phyloP scores from a whole-genome alignment of 176 grass and related monocot species.

The Oryza australiensis region DNA sequence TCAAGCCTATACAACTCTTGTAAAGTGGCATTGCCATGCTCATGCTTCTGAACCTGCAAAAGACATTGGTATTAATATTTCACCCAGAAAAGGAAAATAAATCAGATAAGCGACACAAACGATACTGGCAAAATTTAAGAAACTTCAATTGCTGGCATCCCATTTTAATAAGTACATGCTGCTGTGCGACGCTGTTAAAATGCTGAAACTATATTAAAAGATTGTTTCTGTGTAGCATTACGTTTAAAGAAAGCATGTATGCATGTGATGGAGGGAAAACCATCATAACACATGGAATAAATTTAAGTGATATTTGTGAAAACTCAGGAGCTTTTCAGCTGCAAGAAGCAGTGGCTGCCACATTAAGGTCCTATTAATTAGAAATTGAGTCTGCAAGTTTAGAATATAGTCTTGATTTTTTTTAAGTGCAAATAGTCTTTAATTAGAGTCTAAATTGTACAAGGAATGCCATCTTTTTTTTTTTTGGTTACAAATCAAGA shows the following conservation, averaged over 20 bases:
- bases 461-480: neutral
- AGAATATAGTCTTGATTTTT: no score
- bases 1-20: neutral
- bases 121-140: neutral
- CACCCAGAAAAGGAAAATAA: neutral
- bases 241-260: neutral
- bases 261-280: neutral
- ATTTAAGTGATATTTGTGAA: neutral
- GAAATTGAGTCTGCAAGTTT: no score
- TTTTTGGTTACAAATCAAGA: neutral
- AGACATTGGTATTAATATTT: neutral
- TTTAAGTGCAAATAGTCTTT: no score
- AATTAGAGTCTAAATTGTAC: no score
- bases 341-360: no score
- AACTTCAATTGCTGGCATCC: neutral
- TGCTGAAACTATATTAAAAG: neutral
- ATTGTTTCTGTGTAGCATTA: neutral
- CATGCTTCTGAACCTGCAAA: slow-evolving; percentile 30
- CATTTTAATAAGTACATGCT: neutral
- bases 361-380: no score
- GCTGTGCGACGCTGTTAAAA: neutral
- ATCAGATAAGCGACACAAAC: neutral
- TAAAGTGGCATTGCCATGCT: neutral
- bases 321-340: neutral
- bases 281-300: neutral